These are phyloP conservation scores for Schoenoplectus triqueter DNA, from an alignment of 202 grass and related monocot species.

Conservation along the genomic window DNA sequence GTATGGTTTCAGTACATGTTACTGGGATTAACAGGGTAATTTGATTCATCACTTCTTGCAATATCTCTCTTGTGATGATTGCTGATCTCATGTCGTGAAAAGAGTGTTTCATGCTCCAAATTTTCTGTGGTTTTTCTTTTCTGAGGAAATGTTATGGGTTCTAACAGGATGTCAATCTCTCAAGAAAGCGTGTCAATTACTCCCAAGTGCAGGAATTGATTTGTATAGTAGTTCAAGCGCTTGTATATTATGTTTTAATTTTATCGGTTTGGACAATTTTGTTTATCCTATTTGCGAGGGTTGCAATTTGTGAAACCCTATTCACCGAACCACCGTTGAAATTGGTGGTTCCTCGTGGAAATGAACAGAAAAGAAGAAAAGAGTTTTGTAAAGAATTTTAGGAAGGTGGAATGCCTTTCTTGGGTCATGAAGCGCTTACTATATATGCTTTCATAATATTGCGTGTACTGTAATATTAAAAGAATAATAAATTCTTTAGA, in stretches of 20 bases:
- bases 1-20: slow-evolving; percentile 8
- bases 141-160: slow-evolving; percentile 9
- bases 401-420: slow-evolving; percentile 6
- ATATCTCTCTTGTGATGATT: slow-evolving; percentile 23
- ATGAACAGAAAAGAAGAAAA: slow-evolving; percentile 4
- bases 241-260: slow-evolving; percentile 40
- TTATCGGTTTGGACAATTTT: slow-evolving; percentile 32
- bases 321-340: background rate
- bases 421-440: background rate
- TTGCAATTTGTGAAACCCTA: slow-evolving; percentile 22
- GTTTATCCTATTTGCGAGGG: slow-evolving; percentile 31
- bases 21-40: slow-evolving; percentile 39
- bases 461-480: slow-evolving; percentile 3
- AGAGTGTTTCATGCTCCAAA: slow-evolving; percentile 19
- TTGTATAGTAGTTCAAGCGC: slow-evolving; percentile 30
- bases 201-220: slow-evolving; percentile 32
- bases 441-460: slow-evolving; percentile 7
- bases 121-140: background rate
- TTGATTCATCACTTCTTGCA: slow-evolving; percentile 39
- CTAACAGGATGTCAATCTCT: slow-evolving; percentile 17
- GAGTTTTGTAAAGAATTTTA: slow-evolving; percentile 25
- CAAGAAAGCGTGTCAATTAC: background rate
- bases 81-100: slow-evolving; percentile 27
- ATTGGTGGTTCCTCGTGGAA: slow-evolving; percentile 25
- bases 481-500: background rate